A percentile compares a stretch with the other conserved stretches of the same genome.
Conservation (phyloP, 2,329 filamentous ascomycete genomes). For the Achaetomium macrosporum region DNA sequence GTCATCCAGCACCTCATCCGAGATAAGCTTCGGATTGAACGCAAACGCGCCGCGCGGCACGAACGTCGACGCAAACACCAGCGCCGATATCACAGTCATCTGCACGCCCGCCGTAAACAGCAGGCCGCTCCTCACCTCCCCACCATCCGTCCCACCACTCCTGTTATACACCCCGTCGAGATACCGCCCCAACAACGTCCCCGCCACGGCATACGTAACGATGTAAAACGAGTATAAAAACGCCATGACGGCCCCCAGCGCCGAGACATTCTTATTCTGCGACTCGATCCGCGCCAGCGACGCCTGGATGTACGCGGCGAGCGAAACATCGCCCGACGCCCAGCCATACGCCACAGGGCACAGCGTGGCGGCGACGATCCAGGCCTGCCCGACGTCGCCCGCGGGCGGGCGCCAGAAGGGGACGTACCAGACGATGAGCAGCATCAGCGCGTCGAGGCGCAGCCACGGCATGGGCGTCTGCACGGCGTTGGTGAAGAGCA, state of each 20-base stretch:
- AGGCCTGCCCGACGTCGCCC: conserved; percentile 38
- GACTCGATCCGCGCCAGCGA: conserved; percentile 41
- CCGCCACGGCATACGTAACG: conserved; percentile 25
- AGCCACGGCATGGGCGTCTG: conserved; percentile 47
- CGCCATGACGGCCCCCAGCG: conserved; percentile 46
- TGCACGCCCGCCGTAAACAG: conserved; percentile 42
- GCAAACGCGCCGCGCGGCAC: conserved; percentile 39
- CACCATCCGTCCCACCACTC: conserved; percentile 27
- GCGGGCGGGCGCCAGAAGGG: conserved; percentile 39
- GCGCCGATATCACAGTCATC: conserved; percentile 37
- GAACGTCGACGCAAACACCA: conserved; percentile 40
- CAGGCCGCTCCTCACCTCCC: conserved; percentile 34
- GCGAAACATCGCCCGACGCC: conserved; percentile 46
- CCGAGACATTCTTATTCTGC: conserved; percentile 40
- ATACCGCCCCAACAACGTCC: conserved; percentile 39
- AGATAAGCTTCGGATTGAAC: conserved; percentile 39
- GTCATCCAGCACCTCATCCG: conserved; percentile 34
- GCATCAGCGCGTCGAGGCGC: conserved; percentile 39
- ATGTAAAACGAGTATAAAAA: conserved; percentile 47
- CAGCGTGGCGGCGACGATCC: conserved; percentile 41
- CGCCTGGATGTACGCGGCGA: conserved; percentile 46
- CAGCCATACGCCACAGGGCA: conserved; percentile 44
- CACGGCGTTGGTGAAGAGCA: conserved; percentile 43
- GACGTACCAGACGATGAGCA: conserved; percentile 45
- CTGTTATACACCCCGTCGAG: conserved; percentile 37